Conservation (phyloP, 2,329 filamentous ascomycete species). For the Ophiostoma himal-ulmi region DNA sequence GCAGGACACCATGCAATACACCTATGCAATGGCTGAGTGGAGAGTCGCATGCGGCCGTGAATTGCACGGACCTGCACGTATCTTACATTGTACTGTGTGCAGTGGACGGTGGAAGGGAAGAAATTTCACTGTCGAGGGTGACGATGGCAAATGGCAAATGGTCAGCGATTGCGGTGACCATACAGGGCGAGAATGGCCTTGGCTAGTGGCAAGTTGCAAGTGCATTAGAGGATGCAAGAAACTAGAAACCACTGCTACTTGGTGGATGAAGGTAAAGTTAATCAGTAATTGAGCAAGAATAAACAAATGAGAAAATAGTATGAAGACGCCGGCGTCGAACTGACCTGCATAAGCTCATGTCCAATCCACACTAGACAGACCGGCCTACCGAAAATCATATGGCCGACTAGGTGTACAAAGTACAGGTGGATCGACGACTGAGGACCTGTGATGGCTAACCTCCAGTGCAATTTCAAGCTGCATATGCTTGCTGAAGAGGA, state of each 20-base stretch:
- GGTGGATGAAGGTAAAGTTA: not conserved
- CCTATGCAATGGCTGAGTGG: slow-evolving; percentile 6
- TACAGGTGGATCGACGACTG: slow-evolving; percentile 5
- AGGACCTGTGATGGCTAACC: not conserved
- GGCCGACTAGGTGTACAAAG: not conserved
- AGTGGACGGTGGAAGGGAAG: slow-evolving; percentile 5
- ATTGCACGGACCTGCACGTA: slow-evolving; percentile 3
- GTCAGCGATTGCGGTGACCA: not conserved
- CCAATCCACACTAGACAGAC: not conserved
- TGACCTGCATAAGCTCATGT: slow-evolving; percentile 19
- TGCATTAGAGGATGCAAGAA: slow-evolving; percentile 10
- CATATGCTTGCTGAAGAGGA: slow-evolving; percentile 6
- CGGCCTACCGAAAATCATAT: not conserved
- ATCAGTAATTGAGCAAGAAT: not conserved
- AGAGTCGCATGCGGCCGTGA: slow-evolving; percentile 14
- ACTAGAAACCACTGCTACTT: not conserved
- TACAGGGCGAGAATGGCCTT: slow-evolving; percentile 1
- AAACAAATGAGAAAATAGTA: slow-evolving; percentile 16
- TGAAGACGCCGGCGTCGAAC: slow-evolving; percentile 27
- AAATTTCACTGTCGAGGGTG: not conserved
- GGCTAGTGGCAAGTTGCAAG: slow-evolving; percentile 15
- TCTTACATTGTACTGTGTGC: slow-evolving; percentile 3
- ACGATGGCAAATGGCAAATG: not conserved
- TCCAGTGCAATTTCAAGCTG: slow-evolving; percentile 8
- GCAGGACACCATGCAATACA: slow-evolving; percentile 6